Conservation (phyloP, 116 monocot species). For the Trichopus zeylanicus region DNA sequence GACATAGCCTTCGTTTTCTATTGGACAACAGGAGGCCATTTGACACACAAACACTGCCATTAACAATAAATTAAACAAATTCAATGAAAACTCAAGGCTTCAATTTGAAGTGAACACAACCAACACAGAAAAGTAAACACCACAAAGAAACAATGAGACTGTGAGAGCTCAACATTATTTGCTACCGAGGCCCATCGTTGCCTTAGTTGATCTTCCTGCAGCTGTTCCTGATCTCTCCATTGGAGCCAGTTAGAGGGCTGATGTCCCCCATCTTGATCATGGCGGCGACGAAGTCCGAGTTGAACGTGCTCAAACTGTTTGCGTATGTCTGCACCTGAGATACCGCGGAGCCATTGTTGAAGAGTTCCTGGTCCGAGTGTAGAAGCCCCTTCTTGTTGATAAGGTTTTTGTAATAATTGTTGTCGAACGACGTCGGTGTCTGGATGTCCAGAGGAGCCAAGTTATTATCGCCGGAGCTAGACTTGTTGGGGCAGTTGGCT, state of each 20-base stretch:
- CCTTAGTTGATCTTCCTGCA: slow-evolving; percentile 28
- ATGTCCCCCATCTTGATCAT: slow-evolving; percentile 27
- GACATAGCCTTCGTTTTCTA: no score
- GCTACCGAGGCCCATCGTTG: no score
- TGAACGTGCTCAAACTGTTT: slow-evolving; percentile 2
- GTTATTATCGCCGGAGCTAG: slow-evolving; percentile 17
- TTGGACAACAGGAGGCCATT: no score
- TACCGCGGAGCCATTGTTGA: slow-evolving; percentile 11
- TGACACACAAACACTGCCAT: no score
- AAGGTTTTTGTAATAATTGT: slow-evolving; percentile 24
- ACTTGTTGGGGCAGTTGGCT: slow-evolving; percentile 9
- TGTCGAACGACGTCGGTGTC: slow-evolving; percentile 15
- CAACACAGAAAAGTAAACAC: no score
- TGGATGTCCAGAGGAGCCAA: slow-evolving; percentile 29
- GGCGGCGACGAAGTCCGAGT: slow-evolving; percentile 10
- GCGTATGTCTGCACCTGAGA: slow-evolving; percentile 11
- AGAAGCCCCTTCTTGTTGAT: no score
- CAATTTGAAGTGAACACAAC: no score
- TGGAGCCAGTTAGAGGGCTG: slow-evolving; percentile 15
- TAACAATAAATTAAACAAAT: no score
- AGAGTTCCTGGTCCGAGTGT: slow-evolving; percentile 27
- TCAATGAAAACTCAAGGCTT: no score
- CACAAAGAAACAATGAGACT: no score
- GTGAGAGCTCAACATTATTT: no score
- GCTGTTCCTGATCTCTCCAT: slow-evolving; percentile 20